These are phyloP conservation scores for Purpureocillium takamizusanense DNA, from an alignment of 2,329 filamentous ascomycete genomes.

Conservation along the genomic window DNA sequence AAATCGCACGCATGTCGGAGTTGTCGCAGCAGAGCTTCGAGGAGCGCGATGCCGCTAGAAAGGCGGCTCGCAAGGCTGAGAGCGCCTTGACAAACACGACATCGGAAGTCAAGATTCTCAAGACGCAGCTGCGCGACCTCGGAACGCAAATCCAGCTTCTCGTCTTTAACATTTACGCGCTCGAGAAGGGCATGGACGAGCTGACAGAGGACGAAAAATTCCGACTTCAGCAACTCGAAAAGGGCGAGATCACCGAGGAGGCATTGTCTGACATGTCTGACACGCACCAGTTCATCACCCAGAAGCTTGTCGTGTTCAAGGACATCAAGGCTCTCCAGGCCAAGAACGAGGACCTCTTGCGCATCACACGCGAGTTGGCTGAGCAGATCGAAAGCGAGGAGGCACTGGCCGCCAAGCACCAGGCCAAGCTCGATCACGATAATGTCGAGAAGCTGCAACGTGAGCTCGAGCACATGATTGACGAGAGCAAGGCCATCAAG, in stretches of 20 bases:
- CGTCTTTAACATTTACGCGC: constrained; percentile 75
- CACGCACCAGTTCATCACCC: constrained; percentile 81
- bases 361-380: constrained; percentile 74
- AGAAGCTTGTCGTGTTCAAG: constrained; percentile 84
- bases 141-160: constrained; percentile 87
- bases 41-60: constrained; percentile 70
- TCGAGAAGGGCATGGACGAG: constrained; percentile 67
- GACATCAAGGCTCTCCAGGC: constrained; percentile 75
- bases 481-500: constrained; percentile 75
- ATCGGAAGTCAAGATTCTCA: constrained; percentile 68
- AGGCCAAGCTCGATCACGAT: constrained; percentile 55
- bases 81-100: constrained; percentile 55
- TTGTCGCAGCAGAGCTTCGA: constrained; percentile 74
- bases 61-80: constrained; percentile 70
- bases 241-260: constrained; percentile 64
- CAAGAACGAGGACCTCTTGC: constrained; percentile 78
- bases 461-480: constrained; percentile 66
- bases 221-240: constrained; percentile 69
- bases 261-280: constrained; percentile 67
- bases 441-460: constrained; percentile 66
- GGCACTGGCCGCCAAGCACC: constrained; percentile 56
- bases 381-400: constrained; percentile 89
- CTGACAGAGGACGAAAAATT: constrained; percentile 63
- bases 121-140: constrained; percentile 80
- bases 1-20: constrained; percentile 77